Percentiles rank a stretch among this genome's conserved stretches.
Conservation (phyloP, 257 asterid species). For the Knoxia roxburghii region DNA sequence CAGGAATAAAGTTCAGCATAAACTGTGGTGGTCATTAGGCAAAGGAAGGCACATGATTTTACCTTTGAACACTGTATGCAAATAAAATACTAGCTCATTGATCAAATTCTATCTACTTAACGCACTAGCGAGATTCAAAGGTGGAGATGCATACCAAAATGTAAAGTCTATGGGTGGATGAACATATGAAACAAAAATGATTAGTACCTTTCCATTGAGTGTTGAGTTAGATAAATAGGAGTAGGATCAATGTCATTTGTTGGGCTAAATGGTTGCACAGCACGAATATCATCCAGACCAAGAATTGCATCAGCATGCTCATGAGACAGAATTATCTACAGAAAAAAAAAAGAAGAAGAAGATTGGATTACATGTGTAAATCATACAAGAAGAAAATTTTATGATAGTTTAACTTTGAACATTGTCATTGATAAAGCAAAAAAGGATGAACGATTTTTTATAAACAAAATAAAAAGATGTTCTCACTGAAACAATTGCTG, state of each 20-base stretch:
- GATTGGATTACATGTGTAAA: background rate
- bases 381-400: background rate
- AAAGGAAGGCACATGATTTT: background rate
- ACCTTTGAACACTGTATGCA: background rate
- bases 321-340: slow-evolving; percentile 94
- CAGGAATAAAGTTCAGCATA: background rate
- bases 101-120: background rate
- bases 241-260: slow-evolving; percentile 87
- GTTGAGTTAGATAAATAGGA: slow-evolving; percentile 67
- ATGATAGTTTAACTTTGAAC: background rate
- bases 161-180: background rate
- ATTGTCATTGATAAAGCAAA: background rate
- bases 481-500: background rate
- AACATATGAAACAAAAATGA: background rate
- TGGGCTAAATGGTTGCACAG: slow-evolving; percentile 87
- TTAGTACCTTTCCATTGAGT: slow-evolving; percentile 79
- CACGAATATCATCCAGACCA: slow-evolving; percentile 91
- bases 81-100: background rate
- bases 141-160: background rate
- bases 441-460: background rate
- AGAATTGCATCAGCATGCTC: slow-evolving; percentile 99
- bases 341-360: slow-evolving; percentile 21
- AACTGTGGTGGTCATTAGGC: background rate
- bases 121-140: background rate
- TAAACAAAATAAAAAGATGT: background rate